Conservation (phyloP, 169 alveolate species). For the Condylostoma magnum region DNA sequence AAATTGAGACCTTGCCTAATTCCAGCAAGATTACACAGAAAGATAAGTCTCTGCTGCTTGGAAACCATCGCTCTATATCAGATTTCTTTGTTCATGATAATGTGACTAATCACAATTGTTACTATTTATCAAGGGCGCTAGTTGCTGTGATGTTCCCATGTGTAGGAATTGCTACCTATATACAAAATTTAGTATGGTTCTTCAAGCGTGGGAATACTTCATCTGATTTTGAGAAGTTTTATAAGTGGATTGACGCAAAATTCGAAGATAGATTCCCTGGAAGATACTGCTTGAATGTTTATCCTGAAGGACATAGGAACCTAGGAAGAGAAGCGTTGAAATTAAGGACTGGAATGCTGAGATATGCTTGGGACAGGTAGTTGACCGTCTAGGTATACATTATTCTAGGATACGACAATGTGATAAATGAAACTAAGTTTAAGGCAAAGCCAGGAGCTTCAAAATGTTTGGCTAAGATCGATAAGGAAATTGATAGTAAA, state of each 20-base stretch:
- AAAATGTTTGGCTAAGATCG: too few species aligned
- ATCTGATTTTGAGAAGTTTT: background rate
- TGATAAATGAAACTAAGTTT: background rate
- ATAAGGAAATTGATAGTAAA: too few species aligned
- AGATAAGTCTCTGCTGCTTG: background rate
- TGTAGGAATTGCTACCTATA: background rate
- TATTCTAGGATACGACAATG: slow-evolving; percentile 11
- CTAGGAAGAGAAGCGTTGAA: slow-evolving; percentile 1
- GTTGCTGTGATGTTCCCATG: slow-evolving; percentile 17
- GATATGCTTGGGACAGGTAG: background rate
- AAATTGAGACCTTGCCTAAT: background rate
- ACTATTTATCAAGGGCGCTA: slow-evolving; percentile 16
- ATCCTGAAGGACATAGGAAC: slow-evolving; percentile 26
- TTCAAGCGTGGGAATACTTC: background rate
- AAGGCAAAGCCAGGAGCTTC: background rate
- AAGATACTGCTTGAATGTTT: background rate
- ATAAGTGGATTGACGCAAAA: slow-evolving; percentile 11
- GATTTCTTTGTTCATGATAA: slow-evolving; percentile 7
- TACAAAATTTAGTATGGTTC: background rate
- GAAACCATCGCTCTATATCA: background rate
- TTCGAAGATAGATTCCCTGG: background rate
- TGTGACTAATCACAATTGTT: background rate
- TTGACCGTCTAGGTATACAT: slow-evolving; percentile 3
- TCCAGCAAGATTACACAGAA: background rate
- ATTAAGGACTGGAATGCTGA: slow-evolving; percentile 15